Evolutionary conservation across 441 rosid genomes (phyloP), one percentile per base, ranked within the genome.

Genomic region (Gossypium gossypioides): DNA sequence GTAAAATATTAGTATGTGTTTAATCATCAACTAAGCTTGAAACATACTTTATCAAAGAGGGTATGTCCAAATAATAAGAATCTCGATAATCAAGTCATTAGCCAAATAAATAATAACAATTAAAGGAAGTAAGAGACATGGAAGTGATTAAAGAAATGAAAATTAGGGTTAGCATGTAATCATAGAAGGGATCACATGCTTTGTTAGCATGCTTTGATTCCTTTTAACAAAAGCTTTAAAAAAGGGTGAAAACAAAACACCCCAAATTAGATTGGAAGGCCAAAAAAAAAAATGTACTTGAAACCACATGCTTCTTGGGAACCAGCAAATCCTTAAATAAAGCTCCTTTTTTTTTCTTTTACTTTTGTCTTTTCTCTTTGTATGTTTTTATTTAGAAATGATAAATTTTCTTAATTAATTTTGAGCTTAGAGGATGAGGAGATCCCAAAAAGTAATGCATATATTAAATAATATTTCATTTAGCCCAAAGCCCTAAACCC

Each of bases 251-350:
- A 63, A 57, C 63, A 22, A 69, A 37, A 37, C 42, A 37, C 42
- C 10, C 63, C 48, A 70, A 71, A 75, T 74, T 63, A 58, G 70
- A 57, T 71, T 59, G 51, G 55, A 48, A 52, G 34, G 68, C 42
- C 42, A 6, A 7, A 37, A 37, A 34, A 65, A 42, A 66, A 42
- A 62, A 58, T 57, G 21, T 50, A 25, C 37, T 77, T 76, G 42
- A 29, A 77, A 72, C 83, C 90, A 86, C 90, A 79, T 85, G 90
- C 90, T 79, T 74, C 76, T 56, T 81, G 83, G 87, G 91, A 84
- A 84, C 86, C 81, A 84, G 80, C 80, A 80, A 73, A 29, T 46
- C 79, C 75, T 74, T 46, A 64, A 42, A 65, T 67, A 48, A 71
- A 77, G 63, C 63, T 72, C 37, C 32, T 48, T 67, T 16, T 15